These are phyloP conservation scores for Peniophora sp. DNA, from an alignment of 1,284 basidiomycete genomes.

Conservation along the genomic window DNA sequence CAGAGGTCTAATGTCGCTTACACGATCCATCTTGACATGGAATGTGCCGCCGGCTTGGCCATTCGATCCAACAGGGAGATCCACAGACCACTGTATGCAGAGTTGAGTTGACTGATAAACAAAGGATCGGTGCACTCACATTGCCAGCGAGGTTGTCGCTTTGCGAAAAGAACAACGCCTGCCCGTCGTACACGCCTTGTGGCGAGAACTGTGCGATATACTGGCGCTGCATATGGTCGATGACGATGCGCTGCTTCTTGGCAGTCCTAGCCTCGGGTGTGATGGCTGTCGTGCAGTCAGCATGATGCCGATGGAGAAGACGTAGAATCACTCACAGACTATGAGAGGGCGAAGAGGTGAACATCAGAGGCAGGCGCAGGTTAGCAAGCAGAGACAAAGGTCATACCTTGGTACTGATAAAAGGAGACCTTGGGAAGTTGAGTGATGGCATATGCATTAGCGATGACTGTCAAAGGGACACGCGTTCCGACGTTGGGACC, in stretches of 20 bases:
- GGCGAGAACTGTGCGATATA: neutral
- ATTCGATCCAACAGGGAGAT: neutral
- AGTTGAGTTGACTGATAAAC: too few relatives aligned
- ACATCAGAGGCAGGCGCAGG: neutral
- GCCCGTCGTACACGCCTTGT: neutral
- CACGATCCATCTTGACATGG: neutral
- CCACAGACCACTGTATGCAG: neutral
- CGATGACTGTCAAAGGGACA: neutral
- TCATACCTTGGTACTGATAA: neutral
- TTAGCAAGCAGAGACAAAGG: neutral
- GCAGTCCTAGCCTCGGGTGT: neutral
- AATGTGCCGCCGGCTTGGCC: neutral
- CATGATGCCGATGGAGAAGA: neutral
- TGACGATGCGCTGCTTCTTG: neutral
- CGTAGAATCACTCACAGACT: neutral
- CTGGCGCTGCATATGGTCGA: neutral
- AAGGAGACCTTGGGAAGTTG: neutral
- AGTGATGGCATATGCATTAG: neutral
- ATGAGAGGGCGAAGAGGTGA: neutral
- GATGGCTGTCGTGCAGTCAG: neutral
- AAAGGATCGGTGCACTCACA: too few relatives aligned
- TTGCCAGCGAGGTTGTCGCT: neutral
- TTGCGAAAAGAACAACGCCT: neutral
- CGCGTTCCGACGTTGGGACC: neutral
- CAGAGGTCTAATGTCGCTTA: neutral